Conservation (phyloP, 2,329 filamentous ascomycete species). For the Alternaria arbusti region DNA sequence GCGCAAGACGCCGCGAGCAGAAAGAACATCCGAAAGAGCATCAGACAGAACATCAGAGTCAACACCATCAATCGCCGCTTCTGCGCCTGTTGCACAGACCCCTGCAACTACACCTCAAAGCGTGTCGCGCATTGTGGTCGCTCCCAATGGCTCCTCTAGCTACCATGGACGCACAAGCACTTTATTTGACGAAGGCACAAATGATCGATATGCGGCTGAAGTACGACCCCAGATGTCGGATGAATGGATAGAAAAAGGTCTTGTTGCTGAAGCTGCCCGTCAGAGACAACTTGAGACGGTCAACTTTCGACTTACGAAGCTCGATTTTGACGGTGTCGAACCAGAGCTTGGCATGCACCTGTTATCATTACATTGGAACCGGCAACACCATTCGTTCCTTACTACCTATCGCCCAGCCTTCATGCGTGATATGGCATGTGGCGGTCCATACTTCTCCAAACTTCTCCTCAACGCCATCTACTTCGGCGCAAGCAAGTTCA, state of each 20-base stretch:
- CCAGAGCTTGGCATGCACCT: slow-evolving; percentile 61
- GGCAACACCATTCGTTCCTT: slow-evolving; percentile 58
- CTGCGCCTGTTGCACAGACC: neutral
- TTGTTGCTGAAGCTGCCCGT: slow-evolving; percentile 57
- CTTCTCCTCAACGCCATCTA: slow-evolving; percentile 63
- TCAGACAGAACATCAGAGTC: slow-evolving; percentile 10
- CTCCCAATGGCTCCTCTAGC: slow-evolving; percentile 50
- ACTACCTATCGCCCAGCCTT: slow-evolving; percentile 60
- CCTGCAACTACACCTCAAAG: slow-evolving; percentile 30
- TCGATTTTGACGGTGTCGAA: slow-evolving; percentile 64
- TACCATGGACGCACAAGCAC: slow-evolving; percentile 60
- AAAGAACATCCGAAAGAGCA: neutral
- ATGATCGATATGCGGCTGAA: slow-evolving; percentile 24
- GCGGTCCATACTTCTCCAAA: slow-evolving; percentile 64
- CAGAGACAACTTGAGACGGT: slow-evolving; percentile 60
- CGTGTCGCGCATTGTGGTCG: slow-evolving; percentile 49
- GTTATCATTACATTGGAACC: slow-evolving; percentile 60
- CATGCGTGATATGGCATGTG: slow-evolving; percentile 55
- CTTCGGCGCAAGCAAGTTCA: slow-evolving; percentile 57
- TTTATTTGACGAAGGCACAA: slow-evolving; percentile 53
- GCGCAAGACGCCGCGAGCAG: slow-evolving; percentile 22
- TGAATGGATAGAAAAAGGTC: slow-evolving; percentile 54
- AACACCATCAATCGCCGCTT: neutral
- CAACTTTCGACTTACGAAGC: slow-evolving; percentile 53
- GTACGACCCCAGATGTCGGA: slow-evolving; percentile 31